Evolutionary conservation across 805 yeast genomes (phyloP).

Genomic region (Saturnispora ahearnii): DNA sequence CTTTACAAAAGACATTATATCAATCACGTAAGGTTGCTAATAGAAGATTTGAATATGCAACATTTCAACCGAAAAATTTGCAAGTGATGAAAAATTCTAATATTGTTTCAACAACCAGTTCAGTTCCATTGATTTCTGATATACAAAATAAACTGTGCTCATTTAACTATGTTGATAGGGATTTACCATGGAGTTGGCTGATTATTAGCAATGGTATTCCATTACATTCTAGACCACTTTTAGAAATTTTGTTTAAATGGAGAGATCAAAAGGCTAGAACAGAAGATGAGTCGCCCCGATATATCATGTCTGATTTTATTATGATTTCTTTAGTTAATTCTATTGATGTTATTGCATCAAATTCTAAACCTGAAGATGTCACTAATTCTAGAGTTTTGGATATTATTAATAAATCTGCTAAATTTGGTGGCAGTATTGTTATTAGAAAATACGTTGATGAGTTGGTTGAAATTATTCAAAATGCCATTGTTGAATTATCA

Average conservation of each 20-base stretch:
- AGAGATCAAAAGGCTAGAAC: conserved; percentile 68
- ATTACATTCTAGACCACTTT: conserved; percentile 40
- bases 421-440: conserved; percentile 30
- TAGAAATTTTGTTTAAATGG: conserved; percentile 66
- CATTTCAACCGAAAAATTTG: conserved; percentile 40
- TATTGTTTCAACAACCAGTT: conserved; percentile 24
- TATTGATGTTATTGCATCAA: conserved; percentile 14
- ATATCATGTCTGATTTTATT: conserved; percentile 73
- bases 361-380: conserved; percentile 38
- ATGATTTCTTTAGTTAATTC: conserved; percentile 45
- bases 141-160: conserved; percentile 32
- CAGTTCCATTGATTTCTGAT: conserved; percentile 23
- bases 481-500: conserved; percentile 25
- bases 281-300: conserved; percentile 79
- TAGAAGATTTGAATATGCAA: conserved; percentile 73
- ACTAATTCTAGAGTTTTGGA: conserved; percentile 45
- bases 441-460: conserved; percentile 49
- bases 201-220: conserved; percentile 60
- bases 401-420: conserved; percentile 36
- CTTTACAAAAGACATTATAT: conserved; percentile 51
- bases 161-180: conserved; percentile 33
- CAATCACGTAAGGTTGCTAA: conserved; percentile 74
- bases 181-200: conserved; percentile 57
- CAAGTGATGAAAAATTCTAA: conserved; percentile 14
- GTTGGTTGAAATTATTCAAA: conserved; percentile 49